Base-by-base conservation (phyloP, 805 yeast species). In the Metschnikowia dekortorum region DNA sequence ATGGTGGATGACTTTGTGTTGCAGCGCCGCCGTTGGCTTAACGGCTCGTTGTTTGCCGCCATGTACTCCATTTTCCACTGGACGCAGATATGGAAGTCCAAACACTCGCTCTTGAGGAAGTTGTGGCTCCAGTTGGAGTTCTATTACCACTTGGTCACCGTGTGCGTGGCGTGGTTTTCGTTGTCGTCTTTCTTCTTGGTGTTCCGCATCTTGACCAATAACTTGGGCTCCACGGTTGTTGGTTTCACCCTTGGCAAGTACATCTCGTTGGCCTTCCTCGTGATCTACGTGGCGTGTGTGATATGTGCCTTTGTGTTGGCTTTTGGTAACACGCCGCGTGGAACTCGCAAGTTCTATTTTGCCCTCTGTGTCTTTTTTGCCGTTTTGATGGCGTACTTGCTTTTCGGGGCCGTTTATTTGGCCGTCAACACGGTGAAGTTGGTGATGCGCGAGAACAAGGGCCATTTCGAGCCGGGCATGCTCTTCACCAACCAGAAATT, bases 31-130 rank as follows among this genome's bases (percentile, higher is more conserved):
- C 84, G 99, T 75, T 92, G 99, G 99, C 79, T 92, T 53, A 92
- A 92, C 68, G 99, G 99, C 66, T 96, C 99, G 2, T 80, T 94
- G 64, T 94, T 94, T 72, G 98, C 99, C 0, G 98, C 98, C 3
- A 74, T 91, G 48, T 94, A 87, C 65, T 84, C 97, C 2, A 88
- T 88, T 56, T 63, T 87, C 49, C 96, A 91, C 65, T 89, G 91
- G 78, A 78, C 82, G 49, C 87, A 87, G 59, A 87, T 94, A 50
- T 92, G 97, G 96, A 73, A 79, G 53, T 88, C 97, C 0, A 87
- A 84, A 59, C 99, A 94, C 68, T 86, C 96, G 2, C 61, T 78
- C 8, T 57, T 81, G n/a, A 79, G 99, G 61, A 91, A 92, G 68
- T 60, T 89, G 57, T 83, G 86, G 64, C 75, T 94, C 53, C 96